Base-by-base conservation (phyloP, 106 monocot species). In the Apostasia ramifera region DNA sequence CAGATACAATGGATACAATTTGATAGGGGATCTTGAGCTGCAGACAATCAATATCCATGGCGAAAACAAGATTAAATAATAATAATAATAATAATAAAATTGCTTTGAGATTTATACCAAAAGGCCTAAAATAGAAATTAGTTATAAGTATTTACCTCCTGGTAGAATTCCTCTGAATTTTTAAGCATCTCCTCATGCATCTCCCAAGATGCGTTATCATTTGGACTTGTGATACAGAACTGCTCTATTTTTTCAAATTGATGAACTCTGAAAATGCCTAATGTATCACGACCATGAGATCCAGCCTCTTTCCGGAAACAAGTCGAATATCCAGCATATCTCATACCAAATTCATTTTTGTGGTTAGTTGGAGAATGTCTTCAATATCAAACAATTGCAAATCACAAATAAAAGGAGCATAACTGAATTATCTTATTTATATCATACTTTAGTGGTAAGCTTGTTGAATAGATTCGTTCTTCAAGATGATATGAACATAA, bases 221-320 rank as follows among this genome's bases (percentile, higher is more conserved):
- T 83, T 14, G 97, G 97, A 61, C 80, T 83, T 4, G 92, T 92
- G 26, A 97, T 84, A 67, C 92, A 97, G 57, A 97, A 97, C 57
- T 97, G 97, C 61, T 97, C 97, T 51, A 92, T 63, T 62, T 97
- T 97, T 77, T 97, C 97, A 77, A 97, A 97, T 55, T 97, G 97
- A 60, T 97, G 97, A n/a, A 97, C 89, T 74, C 97, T 84, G 59
- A 97, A 97, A 57, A 97, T 92, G 13, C 97, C 97, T 8, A 89
- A 53, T 42, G 97, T 97, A 61, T 97, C 97, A 38, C 97, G 76
- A 8, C 97, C 97, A 89, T 92, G 97, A 63, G 97, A 86, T 70
- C 97, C 97, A 66, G 81, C 89, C 77, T 97, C 97, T 54, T 97
- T 97, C 43, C 97, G 81, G 68, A 97, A 97, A 77, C 97, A 97